Percentiles rank a stretch among this genome's conserved stretches.
Conservation (phyloP, 495 filamentous ascomycete genomes). For the Penicillium herquei region DNA sequence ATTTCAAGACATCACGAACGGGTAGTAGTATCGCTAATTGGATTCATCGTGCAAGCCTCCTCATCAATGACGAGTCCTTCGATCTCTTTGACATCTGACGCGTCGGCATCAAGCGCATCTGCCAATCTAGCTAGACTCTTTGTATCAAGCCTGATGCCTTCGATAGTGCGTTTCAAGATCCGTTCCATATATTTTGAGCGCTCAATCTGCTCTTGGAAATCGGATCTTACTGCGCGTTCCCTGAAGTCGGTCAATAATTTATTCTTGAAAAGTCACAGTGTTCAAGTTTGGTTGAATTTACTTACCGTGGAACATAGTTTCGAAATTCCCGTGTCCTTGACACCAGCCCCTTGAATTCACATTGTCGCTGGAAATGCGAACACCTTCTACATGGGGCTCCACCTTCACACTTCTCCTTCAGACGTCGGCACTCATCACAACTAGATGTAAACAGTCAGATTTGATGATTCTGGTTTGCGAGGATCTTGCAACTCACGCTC, state of each 20-base stretch:
- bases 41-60: conserved; percentile 30
- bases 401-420: conserved; percentile 35
- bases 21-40: conserved; percentile 28
- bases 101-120: conserved; percentile 14
- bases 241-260: conserved; percentile 7
- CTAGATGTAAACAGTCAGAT: conserved; percentile 7
- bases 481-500: conserved; percentile 4
- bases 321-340: conserved; percentile 13
- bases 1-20: conserved; percentile 15
- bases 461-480: neutral
- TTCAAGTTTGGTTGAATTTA: neutral
- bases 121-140: conserved; percentile 20
- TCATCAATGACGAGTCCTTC: conserved; percentile 23
- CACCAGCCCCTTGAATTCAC: conserved; percentile 22
- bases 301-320: conserved; percentile 15
- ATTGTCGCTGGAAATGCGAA: conserved; percentile 25
- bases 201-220: conserved; percentile 18
- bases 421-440: conserved; percentile 26
- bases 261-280: neutral
- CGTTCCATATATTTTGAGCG: conserved; percentile 30
- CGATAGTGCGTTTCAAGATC: conserved; percentile 21
- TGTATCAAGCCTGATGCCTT: conserved; percentile 22
- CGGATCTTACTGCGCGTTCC: conserved; percentile 12
- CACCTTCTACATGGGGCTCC: conserved; percentile 32
- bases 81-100: conserved; percentile 15